Conservation (phyloP, 129 eudicot genomes). For the Tanacetum coccineum region DNA sequence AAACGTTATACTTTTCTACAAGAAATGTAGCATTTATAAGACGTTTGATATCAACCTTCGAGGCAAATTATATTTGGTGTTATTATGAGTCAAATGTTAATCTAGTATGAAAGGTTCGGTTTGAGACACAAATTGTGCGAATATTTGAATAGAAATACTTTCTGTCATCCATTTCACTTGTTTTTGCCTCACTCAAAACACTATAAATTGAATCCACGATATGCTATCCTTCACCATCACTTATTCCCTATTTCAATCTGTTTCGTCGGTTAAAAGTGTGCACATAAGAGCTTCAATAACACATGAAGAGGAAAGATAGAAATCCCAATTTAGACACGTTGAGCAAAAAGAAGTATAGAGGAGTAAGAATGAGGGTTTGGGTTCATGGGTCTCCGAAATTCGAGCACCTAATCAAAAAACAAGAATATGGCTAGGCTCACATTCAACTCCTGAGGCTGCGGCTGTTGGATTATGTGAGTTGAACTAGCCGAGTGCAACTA, state of each 20-base stretch:
- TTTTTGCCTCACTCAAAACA: conserved; percentile 20
- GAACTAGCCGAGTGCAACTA: no score
- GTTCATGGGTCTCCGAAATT: conserved; percentile 88
- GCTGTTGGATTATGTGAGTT: no score
- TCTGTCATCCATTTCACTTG: conserved; percentile 37
- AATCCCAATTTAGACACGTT: conserved; percentile 9
- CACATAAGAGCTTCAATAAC: conserved; percentile 5
- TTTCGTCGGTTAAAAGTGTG: background rate
- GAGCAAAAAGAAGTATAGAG: conserved; percentile 67
- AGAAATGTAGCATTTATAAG: background rate
- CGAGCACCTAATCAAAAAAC: conserved; percentile 97
- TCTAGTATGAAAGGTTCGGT: no score
- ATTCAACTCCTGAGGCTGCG: conserved; percentile 90
- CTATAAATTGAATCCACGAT: conserved; percentile 25
- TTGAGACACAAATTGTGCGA: background rate
- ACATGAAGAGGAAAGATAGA: conserved; percentile 27
- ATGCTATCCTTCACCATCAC: conserved; percentile 25
- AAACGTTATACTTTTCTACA: background rate
- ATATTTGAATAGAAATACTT: conserved; percentile 25
- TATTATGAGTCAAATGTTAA: no score
- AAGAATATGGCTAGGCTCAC: conserved; percentile 93
- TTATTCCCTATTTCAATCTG: conserved; percentile 11
- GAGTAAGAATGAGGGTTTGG: conserved; percentile 96
- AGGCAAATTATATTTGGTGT: no score
- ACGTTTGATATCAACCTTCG: no score